A percentile compares a stretch with the other conserved stretches of the same genome.
These are phyloP conservation scores for Pythium brachiatum DNA, from an alignment of 352 stramenopile species.

Conservation along the genomic window DNA sequence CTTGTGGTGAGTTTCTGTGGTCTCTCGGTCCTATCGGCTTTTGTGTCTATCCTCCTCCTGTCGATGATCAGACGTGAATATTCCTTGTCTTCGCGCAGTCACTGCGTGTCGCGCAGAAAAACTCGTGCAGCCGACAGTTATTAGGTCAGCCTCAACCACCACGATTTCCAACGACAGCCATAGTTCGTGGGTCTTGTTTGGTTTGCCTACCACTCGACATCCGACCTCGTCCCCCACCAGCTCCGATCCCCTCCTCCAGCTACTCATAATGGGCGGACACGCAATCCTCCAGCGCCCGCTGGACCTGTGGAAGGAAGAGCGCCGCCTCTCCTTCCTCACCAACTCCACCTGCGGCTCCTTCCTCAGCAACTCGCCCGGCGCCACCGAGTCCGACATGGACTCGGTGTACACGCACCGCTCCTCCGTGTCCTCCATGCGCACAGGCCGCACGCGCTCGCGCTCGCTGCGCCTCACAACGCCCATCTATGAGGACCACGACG, in stretches of 20 bases:
- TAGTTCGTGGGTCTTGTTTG: not conserved
- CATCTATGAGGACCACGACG: conserved; percentile 17
- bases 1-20: conserved; percentile 1
- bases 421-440: conserved; percentile 15
- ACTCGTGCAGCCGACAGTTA: not conserved
- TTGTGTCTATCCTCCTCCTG: not conserved
- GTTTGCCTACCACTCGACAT: not conserved
- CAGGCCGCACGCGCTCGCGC: conserved; percentile 17
- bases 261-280: conserved; percentile 15
- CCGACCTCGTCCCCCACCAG: not conserved
- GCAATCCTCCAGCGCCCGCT: conserved; percentile 14
- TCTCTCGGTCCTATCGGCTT: not conserved
- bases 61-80: conserved; percentile 4
- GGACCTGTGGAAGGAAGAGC: conserved; percentile 31
- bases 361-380: conserved; percentile 20
- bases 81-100: not conserved
- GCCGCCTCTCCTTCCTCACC: conserved; percentile 48
- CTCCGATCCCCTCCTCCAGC: not conserved
- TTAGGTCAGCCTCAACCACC: no score
- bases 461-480: conserved; percentile 15
- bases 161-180: no score
- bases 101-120: not conserved
- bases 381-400: conserved; percentile 17
- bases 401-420: conserved; percentile 23
- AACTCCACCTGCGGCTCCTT: conserved; percentile 46